Evolutionary conservation across 108 stramenopile genomes (phyloP).

Genomic region (Fistulifera solaris): DNA sequence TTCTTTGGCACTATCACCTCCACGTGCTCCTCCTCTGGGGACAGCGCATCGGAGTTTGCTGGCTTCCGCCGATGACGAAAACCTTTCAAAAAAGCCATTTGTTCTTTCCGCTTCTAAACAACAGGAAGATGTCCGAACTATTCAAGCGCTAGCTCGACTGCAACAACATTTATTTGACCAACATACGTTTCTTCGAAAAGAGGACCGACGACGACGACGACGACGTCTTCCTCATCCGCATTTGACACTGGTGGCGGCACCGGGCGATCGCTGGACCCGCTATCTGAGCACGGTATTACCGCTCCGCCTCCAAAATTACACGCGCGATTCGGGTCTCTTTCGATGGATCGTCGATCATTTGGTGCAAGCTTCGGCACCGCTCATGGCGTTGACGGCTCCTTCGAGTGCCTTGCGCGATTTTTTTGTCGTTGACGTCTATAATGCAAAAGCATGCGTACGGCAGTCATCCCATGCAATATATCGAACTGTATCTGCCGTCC

Average conservation of each 20-base stretch:
- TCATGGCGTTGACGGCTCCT: conserved; percentile 17
- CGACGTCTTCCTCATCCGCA: conserved; percentile 42
- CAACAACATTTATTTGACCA: conserved; percentile 8
- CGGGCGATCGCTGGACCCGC: conserved; percentile 36
- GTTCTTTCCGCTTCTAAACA: conserved; percentile 7
- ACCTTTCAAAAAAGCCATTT: conserved; percentile 5
- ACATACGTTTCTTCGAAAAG: conserved; percentile 1
- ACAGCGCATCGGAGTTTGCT: conserved; percentile 17
- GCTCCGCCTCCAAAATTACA: conserved; percentile 34
- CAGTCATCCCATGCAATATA: conserved; percentile 36
- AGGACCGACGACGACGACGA: not conserved
- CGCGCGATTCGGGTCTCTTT: conserved; percentile 60
- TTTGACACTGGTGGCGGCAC: conserved; percentile 28
- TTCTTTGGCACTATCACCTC: conserved; percentile 46
- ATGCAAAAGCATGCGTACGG: conserved; percentile 34
- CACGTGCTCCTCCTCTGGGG: conserved; percentile 42
- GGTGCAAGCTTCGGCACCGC: conserved; percentile 27
- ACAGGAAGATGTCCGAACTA: conserved; percentile 8
- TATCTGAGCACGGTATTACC: conserved; percentile 38
- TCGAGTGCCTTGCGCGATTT: no score
- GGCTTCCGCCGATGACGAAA: no score
- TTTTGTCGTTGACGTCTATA: no score
- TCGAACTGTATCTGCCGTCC: conserved; percentile 55
- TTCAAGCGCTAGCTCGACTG: not conserved
- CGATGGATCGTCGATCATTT: conserved; percentile 35